Base-by-base conservation (phyloP, 495 filamentous ascomycete species). In the Podospora pseudoanserina region DNA sequence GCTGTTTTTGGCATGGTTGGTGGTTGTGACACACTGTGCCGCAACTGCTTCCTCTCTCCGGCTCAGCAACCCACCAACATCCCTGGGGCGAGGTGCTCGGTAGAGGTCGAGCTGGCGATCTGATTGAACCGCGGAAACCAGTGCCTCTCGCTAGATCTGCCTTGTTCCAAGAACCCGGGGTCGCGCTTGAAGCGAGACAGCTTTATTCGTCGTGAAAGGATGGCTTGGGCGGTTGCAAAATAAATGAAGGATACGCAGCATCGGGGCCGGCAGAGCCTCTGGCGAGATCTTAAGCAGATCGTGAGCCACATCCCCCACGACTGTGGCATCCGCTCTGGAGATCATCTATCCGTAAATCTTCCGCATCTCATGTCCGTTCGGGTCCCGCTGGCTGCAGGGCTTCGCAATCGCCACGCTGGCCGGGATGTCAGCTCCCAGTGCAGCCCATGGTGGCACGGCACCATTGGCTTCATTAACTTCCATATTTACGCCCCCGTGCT, bases 401-500 rank as follows among this genome's bases (percentile, higher is more conserved):
- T 67, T 32, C 60, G 60, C 54, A 18, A 58, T 60, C 60, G 65
- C 65, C 67, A 56, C 63, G 39, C 57, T 20, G 32, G 54, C 55
- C 66, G 54, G 7, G 44, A 74, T 75, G 71, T 65, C 68, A 70
- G 65, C 67, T 49, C 59, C 70, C 53, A 68, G 67, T 64, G 66
- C 63, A 63, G 7, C 65, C 55, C 72, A 66, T 55, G 66, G 72
- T 62, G 74, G 75, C 69, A 70, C 74, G 63, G 67, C 72, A 54
- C 76, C 76, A 57, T 70, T 82, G 20, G 74, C 75, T 26, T 76
- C 78, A 11, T 75, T 82, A 62, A 81, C 79, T 18, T 77, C 79
- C 20, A 68, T 82, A 49, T 82, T 82, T 71, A 75, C 65, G 26
- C 79, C 77, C 5, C 76, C 79, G 15, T 82, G 79, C 64, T 71